Evolutionary conservation across 2,329 filamentous ascomycete species (phyloP).

Genomic region (Furcasterigmium sp.): DNA sequence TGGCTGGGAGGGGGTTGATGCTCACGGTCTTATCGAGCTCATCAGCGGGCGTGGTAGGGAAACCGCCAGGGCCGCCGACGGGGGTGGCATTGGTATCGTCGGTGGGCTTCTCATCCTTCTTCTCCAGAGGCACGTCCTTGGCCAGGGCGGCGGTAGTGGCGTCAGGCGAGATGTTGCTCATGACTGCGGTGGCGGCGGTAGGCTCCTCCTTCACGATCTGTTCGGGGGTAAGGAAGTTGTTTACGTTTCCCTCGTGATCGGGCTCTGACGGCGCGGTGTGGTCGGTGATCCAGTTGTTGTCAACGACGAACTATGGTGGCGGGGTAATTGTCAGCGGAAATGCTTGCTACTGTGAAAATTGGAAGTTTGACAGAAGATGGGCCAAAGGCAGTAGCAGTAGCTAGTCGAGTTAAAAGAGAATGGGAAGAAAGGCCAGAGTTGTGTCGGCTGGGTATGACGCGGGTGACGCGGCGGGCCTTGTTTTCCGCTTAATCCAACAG

Average conservation of each 20-base stretch:
- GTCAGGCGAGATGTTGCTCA: constrained; percentile 64
- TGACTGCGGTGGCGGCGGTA: constrained; percentile 37
- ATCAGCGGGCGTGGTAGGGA: constrained; percentile 62
- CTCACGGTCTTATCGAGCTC: constrained; percentile 48
- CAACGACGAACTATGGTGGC: constrained; percentile 75
- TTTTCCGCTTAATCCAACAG: not conserved
- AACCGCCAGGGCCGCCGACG: constrained; percentile 36
- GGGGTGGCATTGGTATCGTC: constrained; percentile 17
- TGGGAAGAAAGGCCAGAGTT: too few relatives aligned
- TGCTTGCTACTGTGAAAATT: constrained; percentile 9
- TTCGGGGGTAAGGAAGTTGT: constrained; percentile 82
- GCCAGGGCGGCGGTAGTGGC: constrained; percentile 70
- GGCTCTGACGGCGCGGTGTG: constrained; percentile 74
- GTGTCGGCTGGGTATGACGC: constrained; percentile 8
- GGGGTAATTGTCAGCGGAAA: not conserved
- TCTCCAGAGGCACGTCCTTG: constrained; percentile 34
- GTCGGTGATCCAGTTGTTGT: constrained; percentile 85
- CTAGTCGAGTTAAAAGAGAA: not conserved
- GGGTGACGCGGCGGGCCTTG: not conserved
- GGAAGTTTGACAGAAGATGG: constrained; percentile 8
- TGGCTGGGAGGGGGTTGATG: constrained; percentile 58
- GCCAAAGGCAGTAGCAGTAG: not conserved
- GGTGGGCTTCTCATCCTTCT: constrained; percentile 9
- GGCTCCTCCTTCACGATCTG: constrained; percentile 52
- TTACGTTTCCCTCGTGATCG: constrained; percentile 79